These are phyloP conservation scores for Pseudogymnoascus sp. DNA, from an alignment of 2,329 filamentous ascomycete species.

Conservation along the genomic window DNA sequence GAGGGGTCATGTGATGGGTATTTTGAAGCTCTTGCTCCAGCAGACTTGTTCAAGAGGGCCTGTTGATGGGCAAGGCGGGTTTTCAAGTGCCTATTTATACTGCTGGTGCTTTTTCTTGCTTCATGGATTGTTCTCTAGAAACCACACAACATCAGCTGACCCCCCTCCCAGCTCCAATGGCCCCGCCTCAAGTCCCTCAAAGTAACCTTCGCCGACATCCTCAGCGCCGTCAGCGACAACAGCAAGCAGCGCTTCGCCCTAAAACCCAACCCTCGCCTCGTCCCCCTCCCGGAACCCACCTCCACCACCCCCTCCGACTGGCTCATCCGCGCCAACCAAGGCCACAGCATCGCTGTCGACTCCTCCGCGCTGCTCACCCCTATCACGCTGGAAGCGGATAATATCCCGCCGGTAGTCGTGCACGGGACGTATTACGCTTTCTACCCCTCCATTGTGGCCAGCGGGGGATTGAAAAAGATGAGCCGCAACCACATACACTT, in stretches of 20 bases:
- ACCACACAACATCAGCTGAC: constrained; percentile 7
- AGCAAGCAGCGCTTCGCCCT: constrained; percentile 90
- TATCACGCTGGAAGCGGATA: constrained; percentile 52
- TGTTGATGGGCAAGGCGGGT: neutral
- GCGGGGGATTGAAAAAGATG: constrained; percentile 77
- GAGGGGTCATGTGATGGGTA: neutral
- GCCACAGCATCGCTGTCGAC: constrained; percentile 72
- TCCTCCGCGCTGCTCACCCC: constrained; percentile 65
- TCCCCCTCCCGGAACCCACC: constrained; percentile 23
- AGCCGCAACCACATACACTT: constrained; percentile 85
- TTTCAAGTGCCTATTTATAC: neutral
- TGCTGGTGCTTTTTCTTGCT: neutral
- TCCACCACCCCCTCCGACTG: constrained; percentile 45
- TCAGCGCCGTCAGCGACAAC: constrained; percentile 62
- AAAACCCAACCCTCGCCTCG: constrained; percentile 45
- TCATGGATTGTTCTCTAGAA: neutral
- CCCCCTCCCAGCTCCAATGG: constrained; percentile 28
- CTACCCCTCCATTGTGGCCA: constrained; percentile 68
- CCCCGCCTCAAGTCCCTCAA: constrained; percentile 57
- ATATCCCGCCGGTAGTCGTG: constrained; percentile 62
- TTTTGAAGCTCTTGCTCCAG: neutral
- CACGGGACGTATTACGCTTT: constrained; percentile 85
- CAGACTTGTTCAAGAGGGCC: too few species aligned
- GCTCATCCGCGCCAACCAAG: constrained; percentile 92
- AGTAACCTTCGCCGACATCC: constrained; percentile 70